A percentile compares a stretch with the other conserved stretches of the same genome.
Evolutionary conservation across 441 rosid genomes (phyloP).

Genomic region (Dalechampia spathulata): DNA sequence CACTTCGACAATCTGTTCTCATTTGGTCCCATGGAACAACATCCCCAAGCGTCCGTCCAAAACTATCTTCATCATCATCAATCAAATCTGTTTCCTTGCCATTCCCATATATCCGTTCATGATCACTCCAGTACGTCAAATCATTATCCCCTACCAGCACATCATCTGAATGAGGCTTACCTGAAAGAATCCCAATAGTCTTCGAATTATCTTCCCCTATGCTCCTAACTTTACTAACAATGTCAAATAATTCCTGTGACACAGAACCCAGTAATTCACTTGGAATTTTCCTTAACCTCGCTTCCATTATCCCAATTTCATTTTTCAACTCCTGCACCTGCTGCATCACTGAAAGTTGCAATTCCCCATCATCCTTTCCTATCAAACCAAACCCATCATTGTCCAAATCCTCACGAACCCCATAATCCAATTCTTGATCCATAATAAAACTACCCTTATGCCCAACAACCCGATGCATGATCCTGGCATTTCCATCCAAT

Average conservation of each 20-base stretch:
- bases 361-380: conserved; percentile 66
- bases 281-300: conserved; percentile 60
- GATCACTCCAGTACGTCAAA: conserved; percentile 76
- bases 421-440: conserved; percentile 80
- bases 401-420: conserved; percentile 77
- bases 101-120: conserved; percentile 55
- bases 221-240: conserved; percentile 59
- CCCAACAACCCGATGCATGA: conserved; percentile 95
- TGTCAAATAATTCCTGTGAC: conserved; percentile 71
- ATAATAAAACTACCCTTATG: conserved; percentile 60
- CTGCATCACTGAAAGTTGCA: conserved; percentile 59
- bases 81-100: conserved; percentile 74
- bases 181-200: conserved; percentile 42
- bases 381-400: conserved; percentile 53
- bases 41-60: conserved; percentile 80
- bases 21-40: conserved; percentile 89
- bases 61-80: conserved; percentile 87
- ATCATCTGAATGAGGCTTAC: conserved; percentile 54
- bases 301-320: conserved; percentile 67
- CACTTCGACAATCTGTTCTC: conserved; percentile 53
- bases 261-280: conserved; percentile 49
- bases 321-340: conserved; percentile 74
- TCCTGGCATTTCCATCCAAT: conserved; percentile 90
- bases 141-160: conserved; percentile 69
- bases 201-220: conserved; percentile 63